Conservation (phyloP, 371 early-diverging fungal species). For the Haplosporangium sp. region DNA sequence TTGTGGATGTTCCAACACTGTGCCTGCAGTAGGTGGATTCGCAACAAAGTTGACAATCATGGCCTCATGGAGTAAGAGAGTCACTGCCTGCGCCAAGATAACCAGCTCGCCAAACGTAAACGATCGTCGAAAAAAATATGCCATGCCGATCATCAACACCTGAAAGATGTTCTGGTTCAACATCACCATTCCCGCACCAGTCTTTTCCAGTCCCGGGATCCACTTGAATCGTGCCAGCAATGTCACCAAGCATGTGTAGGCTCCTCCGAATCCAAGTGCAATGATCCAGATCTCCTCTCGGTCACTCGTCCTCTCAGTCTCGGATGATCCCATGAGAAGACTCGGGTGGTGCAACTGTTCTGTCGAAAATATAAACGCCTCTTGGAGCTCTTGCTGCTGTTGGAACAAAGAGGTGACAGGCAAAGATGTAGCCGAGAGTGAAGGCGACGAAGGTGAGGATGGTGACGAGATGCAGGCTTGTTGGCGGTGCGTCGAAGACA, state of each 20-base stretch:
- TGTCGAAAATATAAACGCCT: slow-evolving; percentile 40
- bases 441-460: slow-evolving; percentile 40
- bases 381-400: slow-evolving; percentile 34
- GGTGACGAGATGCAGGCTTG: slow-evolving; percentile 34
- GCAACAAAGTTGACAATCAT: slow-evolving; percentile 37
- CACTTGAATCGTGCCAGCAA: slow-evolving; percentile 45
- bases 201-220: slow-evolving; percentile 49
- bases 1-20: slow-evolving; percentile 39
- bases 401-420: slow-evolving; percentile 15
- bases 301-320: slow-evolving; percentile 40
- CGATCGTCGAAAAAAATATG: slow-evolving; percentile 58
- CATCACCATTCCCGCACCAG: slow-evolving; percentile 55
- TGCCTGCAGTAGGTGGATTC: slow-evolving; percentile 12
- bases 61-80: slow-evolving; percentile 60
- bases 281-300: slow-evolving; percentile 55
- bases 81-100: slow-evolving; percentile 68
- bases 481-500: slow-evolving; percentile 9
- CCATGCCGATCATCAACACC: slow-evolving; percentile 40
- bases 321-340: slow-evolving; percentile 39
- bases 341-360: slow-evolving; percentile 51
- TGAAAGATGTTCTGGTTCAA: slow-evolving; percentile 49
- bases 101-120: slow-evolving; percentile 80
- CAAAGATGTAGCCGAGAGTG: slow-evolving; percentile 39
- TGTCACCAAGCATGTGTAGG: slow-evolving; percentile 31
- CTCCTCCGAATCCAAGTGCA: slow-evolving; percentile 51